A percentile compares a stretch with the other conserved stretches of the same genome.
Conservation (phyloP, 768 basidiomycete species). For the Rhizopogon roseolus region DNA sequence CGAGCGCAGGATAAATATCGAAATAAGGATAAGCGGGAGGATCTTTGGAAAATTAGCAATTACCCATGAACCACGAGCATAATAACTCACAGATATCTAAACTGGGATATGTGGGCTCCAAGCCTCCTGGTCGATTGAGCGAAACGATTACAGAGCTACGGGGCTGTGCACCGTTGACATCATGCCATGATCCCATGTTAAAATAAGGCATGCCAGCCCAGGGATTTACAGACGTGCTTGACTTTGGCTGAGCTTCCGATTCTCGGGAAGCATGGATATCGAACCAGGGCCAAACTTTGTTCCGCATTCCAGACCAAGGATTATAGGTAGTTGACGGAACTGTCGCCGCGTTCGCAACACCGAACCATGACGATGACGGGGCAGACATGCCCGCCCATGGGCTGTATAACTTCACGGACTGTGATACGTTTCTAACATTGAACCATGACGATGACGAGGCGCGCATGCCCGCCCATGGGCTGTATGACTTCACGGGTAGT, state of each 20-base stretch:
- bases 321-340: neutral
- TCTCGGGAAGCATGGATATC: neutral
- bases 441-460: neutral
- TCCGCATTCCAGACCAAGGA: conserved; percentile 1
- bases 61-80: neutral
- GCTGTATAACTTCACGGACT: neutral
- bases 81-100: conserved; percentile 24
- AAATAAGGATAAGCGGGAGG: conserved; percentile 37
- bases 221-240: conserved; percentile 2
- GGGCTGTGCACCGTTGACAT: conserved; percentile 7
- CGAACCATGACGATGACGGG: neutral
- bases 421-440: neutral
- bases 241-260: too few species aligned
- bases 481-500: neutral
- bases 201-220: conserved; percentile 17
- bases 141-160: neutral
- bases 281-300: neutral
- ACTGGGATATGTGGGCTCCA: conserved; percentile 16
- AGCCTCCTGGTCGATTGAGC: conserved; percentile 4
- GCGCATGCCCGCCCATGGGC: neutral
- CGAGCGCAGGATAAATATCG: conserved; percentile 32
- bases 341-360: neutral
- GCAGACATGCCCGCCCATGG: neutral
- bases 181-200: conserved; percentile 28
- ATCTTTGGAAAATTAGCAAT: conserved; percentile 25